Conservation (phyloP, 2,329 filamentous ascomycete genomes). For the Epichloe hybrida region DNA sequence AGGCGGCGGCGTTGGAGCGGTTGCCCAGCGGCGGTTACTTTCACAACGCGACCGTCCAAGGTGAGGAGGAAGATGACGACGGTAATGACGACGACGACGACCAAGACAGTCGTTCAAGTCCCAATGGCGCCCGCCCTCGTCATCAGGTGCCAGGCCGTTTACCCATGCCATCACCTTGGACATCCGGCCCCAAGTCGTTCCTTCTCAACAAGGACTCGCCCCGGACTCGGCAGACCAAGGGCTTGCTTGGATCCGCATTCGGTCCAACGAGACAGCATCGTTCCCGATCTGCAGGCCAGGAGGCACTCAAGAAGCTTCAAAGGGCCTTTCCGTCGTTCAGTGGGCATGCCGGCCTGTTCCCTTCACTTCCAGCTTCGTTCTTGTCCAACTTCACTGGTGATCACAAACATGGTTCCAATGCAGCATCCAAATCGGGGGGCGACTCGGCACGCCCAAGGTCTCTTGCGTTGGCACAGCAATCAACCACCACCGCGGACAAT, state of each 20-base stretch:
- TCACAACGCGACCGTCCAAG: constrained; percentile 7
- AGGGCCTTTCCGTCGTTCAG: constrained; percentile 41
- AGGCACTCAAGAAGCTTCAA: constrained; percentile 42
- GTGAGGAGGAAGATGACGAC: constrained; percentile 7
- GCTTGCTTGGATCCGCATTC: constrained; percentile 31
- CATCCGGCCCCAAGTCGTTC: constrained; percentile 10
- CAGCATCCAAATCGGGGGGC: not conserved
- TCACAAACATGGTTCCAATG: constrained; percentile 7
- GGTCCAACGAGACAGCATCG: constrained; percentile 32
- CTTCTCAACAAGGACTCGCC: constrained; percentile 8
- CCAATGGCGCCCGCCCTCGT: not conserved
- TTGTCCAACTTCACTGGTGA: constrained; percentile 22
- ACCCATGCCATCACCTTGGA: constrained; percentile 18
- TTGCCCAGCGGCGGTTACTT: constrained; percentile 14
- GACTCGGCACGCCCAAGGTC: not conserved
- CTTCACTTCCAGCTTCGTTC: constrained; percentile 30
- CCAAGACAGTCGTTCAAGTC: constrained; percentile 6
- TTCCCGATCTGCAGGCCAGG: constrained; percentile 41
- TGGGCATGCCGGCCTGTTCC: constrained; percentile 18
- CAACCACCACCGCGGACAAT: not conserved
- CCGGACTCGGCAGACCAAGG: constrained; percentile 14
- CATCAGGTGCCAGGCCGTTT: constrained; percentile 1
- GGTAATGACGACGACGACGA: constrained; percentile 5
- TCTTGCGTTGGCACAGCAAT: not conserved
- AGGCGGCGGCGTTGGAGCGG: constrained; percentile 39